phyloP scores from a whole-genome alignment of 495 filamentous ascomycete species.

The Letharia lupina region DNA sequence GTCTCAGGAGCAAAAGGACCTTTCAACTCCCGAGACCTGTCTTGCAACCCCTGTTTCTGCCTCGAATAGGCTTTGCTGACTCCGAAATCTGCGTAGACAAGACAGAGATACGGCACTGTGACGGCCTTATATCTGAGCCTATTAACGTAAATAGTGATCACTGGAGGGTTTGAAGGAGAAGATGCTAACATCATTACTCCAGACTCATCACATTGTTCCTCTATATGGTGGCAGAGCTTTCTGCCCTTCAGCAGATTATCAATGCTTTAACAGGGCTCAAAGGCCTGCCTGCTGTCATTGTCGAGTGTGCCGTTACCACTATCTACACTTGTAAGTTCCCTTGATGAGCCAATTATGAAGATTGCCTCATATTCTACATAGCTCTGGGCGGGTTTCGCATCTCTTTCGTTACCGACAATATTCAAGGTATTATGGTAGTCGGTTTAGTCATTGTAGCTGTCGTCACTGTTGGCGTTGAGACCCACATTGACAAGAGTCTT shows the following conservation, averaged over 20 bases:
- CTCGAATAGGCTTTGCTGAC: background rate
- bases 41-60: background rate
- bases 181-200: background rate
- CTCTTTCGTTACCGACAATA: conserved; percentile 70
- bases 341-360: background rate
- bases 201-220: conserved; percentile 65
- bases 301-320: conserved; percentile 62
- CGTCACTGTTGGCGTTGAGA: conserved; percentile 63
- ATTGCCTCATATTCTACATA: conserved; percentile 24
- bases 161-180: background rate
- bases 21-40: background rate
- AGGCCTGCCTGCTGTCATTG: conserved; percentile 63
- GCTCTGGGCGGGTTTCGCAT: conserved; percentile 68
- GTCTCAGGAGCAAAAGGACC: too few relatives aligned
- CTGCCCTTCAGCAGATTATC: conserved; percentile 64
- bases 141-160: conserved; percentile 42
- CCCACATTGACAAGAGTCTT: conserved; percentile 55
- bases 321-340: conserved; percentile 61
- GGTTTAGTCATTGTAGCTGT: conserved; percentile 59
- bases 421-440: conserved; percentile 67
- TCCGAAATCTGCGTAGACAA: conserved; percentile 2
- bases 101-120: conserved; percentile 58
- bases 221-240: conserved; percentile 75
- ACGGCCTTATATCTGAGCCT: conserved; percentile 61
- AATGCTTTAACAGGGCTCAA: conserved; percentile 61